A percentile compares a stretch with the other conserved stretches of the same genome.
Conservation (phyloP, 345 rosid genomes). For the Euphorbia tirucalli region DNA sequence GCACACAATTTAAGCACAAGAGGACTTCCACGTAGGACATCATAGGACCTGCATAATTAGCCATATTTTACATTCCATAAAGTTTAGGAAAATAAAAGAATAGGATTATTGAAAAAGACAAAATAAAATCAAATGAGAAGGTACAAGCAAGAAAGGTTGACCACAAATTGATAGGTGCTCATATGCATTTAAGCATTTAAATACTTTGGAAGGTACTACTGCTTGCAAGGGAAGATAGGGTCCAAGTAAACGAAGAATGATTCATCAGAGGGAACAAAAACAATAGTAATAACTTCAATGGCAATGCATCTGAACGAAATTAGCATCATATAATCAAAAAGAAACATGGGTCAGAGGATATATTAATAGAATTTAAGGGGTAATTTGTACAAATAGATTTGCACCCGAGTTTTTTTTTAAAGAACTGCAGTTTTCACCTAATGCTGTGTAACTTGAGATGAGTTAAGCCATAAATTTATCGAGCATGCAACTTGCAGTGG, state of each 20-base stretch:
- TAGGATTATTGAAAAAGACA: neutral
- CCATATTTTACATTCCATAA: neutral
- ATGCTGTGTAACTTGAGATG: neutral
- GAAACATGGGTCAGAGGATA: neutral
- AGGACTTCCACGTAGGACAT: constrained; percentile 49
- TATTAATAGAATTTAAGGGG: neutral
- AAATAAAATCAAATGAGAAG: too few relatives aligned
- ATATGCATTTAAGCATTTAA: neutral
- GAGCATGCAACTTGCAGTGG: neutral
- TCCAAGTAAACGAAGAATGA: neutral
- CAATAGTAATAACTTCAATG: neutral
- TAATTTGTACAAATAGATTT: neutral
- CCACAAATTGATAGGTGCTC: neutral
- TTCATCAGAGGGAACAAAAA: neutral
- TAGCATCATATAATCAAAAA: neutral
- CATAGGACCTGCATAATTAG: constrained; percentile 50
- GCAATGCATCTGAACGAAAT: neutral
- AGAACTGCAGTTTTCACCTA: neutral
- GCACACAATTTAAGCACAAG: constrained; percentile 55
- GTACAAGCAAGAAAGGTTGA: neutral
- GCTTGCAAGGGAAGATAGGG: neutral
- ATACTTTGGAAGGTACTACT: neutral
- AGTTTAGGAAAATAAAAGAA: neutral
- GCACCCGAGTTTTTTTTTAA: neutral
- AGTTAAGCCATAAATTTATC: neutral